Percentiles rank a stretch among this genome's conserved stretches.
Evolutionary conservation across 768 basidiomycete species (phyloP).

Genomic region (Leccinum sublutescens): DNA sequence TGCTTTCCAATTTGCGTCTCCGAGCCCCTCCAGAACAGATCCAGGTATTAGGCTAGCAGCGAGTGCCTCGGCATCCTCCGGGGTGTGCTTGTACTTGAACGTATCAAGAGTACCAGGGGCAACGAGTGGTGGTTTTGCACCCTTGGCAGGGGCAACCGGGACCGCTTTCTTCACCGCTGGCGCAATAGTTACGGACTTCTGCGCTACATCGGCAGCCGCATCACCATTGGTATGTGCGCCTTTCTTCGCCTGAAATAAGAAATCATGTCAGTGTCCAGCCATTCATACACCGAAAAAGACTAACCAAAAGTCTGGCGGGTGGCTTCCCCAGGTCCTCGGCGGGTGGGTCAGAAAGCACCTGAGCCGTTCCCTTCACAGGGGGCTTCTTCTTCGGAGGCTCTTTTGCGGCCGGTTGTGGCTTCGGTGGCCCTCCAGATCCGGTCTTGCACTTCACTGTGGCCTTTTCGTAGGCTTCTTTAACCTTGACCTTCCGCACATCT

Average conservation of each 20-base stretch:
- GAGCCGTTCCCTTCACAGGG: conserved; percentile 31
- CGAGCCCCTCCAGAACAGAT: conserved; percentile 66
- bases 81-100: conserved; percentile 87
- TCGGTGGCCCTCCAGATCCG: conserved; percentile 52
- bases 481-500: conserved; percentile 86
- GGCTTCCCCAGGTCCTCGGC: conserved; percentile 40
- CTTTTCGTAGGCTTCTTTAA: conserved; percentile 90
- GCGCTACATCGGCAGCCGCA: conserved; percentile 10
- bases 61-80: conserved; percentile 88
- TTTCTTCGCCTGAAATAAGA: conserved; percentile 51
- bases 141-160: conserved; percentile 39
- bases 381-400: conserved; percentile 39
- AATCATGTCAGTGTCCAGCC: conserved; percentile 4
- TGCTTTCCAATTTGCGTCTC: conserved; percentile 92
- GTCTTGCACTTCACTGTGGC: conserved; percentile 89
- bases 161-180: conserved; percentile 45
- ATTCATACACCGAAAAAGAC: neutral
- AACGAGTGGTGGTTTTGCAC: conserved; percentile 48
- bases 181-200: conserved; percentile 25
- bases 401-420: conserved; percentile 32
- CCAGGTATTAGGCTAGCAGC: conserved; percentile 72
- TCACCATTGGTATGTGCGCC: conserved; percentile 35
- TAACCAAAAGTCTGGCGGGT: conserved; percentile 46
- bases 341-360: conserved; percentile 15
- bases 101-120: conserved; percentile 65